Base-by-base conservation (phyloP, 2,329 filamentous ascomycete genomes). In the Aspergillus caelatus region DNA sequence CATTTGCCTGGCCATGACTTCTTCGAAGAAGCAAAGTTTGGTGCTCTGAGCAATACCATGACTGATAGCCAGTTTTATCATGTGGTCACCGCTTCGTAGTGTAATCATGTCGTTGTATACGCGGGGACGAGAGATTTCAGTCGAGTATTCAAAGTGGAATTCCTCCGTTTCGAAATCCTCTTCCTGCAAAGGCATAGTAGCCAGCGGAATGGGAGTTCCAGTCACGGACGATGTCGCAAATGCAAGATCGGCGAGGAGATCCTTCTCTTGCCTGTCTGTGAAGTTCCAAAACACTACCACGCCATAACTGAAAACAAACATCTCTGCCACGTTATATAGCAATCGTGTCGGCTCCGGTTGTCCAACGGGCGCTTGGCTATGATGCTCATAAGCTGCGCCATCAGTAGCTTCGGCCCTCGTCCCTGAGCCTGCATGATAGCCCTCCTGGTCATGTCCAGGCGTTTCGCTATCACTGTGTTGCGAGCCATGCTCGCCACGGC, bases 101-200 rank as follows among this genome's bases (percentile, higher is more conserved):
- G 95, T 99, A 72, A 99, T 98, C 95, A 99, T 99, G 78, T 99
- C 95, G 79, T 99, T 98, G 82, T 96, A 99, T 34, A 99, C 91
- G 62, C 95, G 88, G 5, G 95, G 95, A 57, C 94, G 88, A 66
- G 93, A 90, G 39, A 95, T 93, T 62, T 92, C 86, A 0, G 88
- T 86, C 71, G 92, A 96, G 82, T 99, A 99, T 78, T 98, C 94
- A 75, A 99, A 99, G 75, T 99, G 94, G 72, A 99, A 97, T 75
- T 98, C 94, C 75, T 99, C 95, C 0, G 91, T 99, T 81, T 99
- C 95, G 70, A 96, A 97, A 74, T 98, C 94, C 68, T 90, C 90
- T 77, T 97, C 92, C 61, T 92, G 88, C 26, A 97, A 83, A 0
- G 94, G 92, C 39, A 92, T 86, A 1, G 89, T 91, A 36, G 93